Conservation (phyloP, 495 filamentous ascomycete species). For the Xylaria cubensis region DNA sequence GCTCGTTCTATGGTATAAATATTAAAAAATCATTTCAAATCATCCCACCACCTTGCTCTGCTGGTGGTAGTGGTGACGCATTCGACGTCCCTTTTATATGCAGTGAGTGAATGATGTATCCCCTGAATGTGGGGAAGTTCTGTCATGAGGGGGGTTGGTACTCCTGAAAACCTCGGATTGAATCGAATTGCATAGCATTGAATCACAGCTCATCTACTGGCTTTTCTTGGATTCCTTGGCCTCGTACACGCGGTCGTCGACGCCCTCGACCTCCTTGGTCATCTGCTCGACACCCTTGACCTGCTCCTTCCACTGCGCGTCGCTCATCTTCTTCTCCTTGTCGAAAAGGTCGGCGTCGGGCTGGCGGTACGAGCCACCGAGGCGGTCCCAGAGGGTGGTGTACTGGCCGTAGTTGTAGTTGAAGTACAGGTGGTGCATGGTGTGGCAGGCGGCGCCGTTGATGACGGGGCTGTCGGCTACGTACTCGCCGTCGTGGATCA, state of each 20-base stretch:
- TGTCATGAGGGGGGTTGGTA: neutral
- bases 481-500: conserved; percentile 98
- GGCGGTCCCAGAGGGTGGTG: conserved; percentile 91
- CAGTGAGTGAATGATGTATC: neutral
- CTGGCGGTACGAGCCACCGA: conserved; percentile 87
- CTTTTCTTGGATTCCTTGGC: conserved; percentile 57
- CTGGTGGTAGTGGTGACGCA: conserved; percentile 3
- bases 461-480: conserved; percentile 85
- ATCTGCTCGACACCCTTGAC: conserved; percentile 85
- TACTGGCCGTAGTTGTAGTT: conserved; percentile 99
- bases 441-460: conserved; percentile 96
- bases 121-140: neutral
- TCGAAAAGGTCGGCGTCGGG: conserved; percentile 88
- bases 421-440: conserved; percentile 97
- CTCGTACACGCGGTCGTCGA: conserved; percentile 78
- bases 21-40: conserved; percentile 23
- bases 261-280: conserved; percentile 83
- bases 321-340: conserved; percentile 86
- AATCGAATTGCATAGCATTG: neutral
- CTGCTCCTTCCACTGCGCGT: conserved; percentile 82
- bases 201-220: conserved; percentile 33
- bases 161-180: neutral
- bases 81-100: neutral
- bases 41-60: conserved; percentile 14
- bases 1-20: conserved; percentile 14